A percentile compares a stretch with the other conserved stretches of the same genome.
phyloP scores from a whole-genome alignment of 1,139 yeast genomes.

The Pichia sp. region DNA sequence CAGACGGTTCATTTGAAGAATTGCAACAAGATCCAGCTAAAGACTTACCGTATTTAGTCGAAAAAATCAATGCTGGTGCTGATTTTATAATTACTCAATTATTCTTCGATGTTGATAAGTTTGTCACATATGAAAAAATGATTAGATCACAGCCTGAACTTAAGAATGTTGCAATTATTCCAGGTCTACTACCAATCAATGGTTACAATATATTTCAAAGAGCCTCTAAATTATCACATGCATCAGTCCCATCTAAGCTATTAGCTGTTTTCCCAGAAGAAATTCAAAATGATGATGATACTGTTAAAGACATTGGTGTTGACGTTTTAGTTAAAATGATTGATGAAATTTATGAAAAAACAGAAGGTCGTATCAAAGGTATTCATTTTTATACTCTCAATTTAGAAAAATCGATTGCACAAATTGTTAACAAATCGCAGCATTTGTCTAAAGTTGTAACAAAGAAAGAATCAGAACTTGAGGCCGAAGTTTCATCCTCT shows the following conservation, averaged over 20 bases:
- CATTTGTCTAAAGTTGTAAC: slow-evolving; percentile 37
- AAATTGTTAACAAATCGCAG: slow-evolving; percentile 60
- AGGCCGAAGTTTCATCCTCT: slow-evolving; percentile 24
- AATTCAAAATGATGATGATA: slow-evolving; percentile 73
- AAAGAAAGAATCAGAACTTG: slow-evolving; percentile 26
- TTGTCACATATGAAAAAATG: slow-evolving; percentile 43
- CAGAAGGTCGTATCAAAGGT: slow-evolving; percentile 59
- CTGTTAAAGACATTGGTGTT: slow-evolving; percentile 79
- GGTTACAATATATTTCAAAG: slow-evolving; percentile 80
- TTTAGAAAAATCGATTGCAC: slow-evolving; percentile 84
- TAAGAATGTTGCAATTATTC: slow-evolving; percentile 55
- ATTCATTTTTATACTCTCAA: slow-evolving; percentile 96
- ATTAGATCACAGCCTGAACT: slow-evolving; percentile 27
- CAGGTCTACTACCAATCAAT: slow-evolving; percentile 96
- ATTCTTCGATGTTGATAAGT: slow-evolving; percentile 62
- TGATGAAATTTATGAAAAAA: slow-evolving; percentile 44
- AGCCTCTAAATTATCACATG: slow-evolving; percentile 86
- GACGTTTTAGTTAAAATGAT: slow-evolving; percentile 62
- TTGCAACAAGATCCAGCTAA: slow-evolving; percentile 49
- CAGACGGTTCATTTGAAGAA: slow-evolving; percentile 63
- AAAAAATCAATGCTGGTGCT: slow-evolving; percentile 90
- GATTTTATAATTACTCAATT: slow-evolving; percentile 87
- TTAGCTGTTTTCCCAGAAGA: slow-evolving; percentile 48
- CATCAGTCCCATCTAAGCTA: slow-evolving; percentile 62
- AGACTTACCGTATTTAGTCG: slow-evolving; percentile 71